Conservation (phyloP, 352 stramenopile species). For the Phytophthora sp. region DNA sequence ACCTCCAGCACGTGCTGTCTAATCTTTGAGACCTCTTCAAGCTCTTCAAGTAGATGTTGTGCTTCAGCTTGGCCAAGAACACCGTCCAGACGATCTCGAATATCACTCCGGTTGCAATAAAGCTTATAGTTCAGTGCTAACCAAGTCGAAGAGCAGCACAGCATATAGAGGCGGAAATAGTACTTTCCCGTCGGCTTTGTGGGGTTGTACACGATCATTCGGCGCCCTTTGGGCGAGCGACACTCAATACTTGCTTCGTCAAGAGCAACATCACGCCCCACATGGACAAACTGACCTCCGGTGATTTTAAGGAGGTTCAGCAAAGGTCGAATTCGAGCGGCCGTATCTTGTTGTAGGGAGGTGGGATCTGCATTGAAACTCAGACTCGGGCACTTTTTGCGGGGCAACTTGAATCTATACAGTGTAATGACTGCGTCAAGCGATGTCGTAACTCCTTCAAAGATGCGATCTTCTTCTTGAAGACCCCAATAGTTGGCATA, state of each 20-base stretch:
- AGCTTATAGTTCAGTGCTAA: slow-evolving; percentile 8
- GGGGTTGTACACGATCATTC: not conserved
- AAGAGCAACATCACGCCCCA: not conserved
- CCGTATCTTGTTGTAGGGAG: not conserved
- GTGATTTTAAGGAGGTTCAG: not conserved
- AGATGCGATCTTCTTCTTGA: not conserved
- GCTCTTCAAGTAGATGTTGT: too few relatives aligned
- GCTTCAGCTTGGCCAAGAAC: too few relatives aligned
- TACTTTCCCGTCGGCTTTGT: slow-evolving; percentile 5
- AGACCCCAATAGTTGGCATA: not conserved
- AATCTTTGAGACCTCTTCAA: too few relatives aligned
- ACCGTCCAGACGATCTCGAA: too few relatives aligned
- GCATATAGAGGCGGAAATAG: slow-evolving; percentile 4
- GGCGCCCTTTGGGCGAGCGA: not conserved
- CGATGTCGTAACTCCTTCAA: not conserved
- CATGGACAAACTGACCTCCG: not conserved
- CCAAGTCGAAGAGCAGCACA: slow-evolving; percentile 4
- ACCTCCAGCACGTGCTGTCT: too few relatives aligned
- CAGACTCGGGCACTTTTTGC: not conserved
- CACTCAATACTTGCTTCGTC: not conserved
- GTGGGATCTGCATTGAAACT: not conserved
- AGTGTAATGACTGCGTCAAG: not conserved
- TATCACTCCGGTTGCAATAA: slow-evolving; percentile 4
- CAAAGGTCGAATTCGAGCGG: not conserved
- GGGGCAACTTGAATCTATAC: not conserved